A percentile compares a stretch with the other conserved stretches of the same genome.
Evolutionary conservation across 106 monocot genomes (phyloP).

Genomic region (Platanthera zijinensis): DNA sequence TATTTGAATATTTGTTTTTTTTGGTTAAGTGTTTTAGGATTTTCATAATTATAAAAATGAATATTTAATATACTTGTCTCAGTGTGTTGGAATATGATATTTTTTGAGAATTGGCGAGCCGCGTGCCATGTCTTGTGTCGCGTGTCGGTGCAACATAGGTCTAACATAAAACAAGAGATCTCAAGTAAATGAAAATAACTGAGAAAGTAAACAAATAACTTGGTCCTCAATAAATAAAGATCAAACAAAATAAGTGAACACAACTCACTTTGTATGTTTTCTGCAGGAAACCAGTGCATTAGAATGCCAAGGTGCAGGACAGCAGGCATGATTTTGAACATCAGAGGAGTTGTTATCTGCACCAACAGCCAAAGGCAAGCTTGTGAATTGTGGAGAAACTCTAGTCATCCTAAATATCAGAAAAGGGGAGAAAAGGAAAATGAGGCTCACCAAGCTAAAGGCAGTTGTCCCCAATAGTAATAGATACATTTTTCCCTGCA

Average conservation of each 20-base stretch:
- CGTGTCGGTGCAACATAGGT: too few species aligned
- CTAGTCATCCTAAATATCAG: not conserved
- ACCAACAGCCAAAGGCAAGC: conserved; percentile 2
- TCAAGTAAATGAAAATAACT: not conserved
- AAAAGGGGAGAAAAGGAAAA: not conserved
- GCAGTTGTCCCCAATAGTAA: conserved; percentile 91
- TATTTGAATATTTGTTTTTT: too few species aligned
- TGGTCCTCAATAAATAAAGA: not conserved
- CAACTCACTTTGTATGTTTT: conserved; percentile 16
- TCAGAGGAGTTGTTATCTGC: conserved; percentile 69
- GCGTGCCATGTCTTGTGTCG: too few species aligned
- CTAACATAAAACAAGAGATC: too few species aligned
- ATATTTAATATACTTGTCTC: too few species aligned
- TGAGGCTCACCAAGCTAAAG: conserved; percentile 71
- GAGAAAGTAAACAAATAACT: not conserved
- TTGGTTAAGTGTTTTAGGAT: too few species aligned
- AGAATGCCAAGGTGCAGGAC: conserved; percentile 56
- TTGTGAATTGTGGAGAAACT: not conserved
- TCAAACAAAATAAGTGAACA: not conserved
- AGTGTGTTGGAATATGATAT: too few species aligned
- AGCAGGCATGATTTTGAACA: conserved; percentile 61
- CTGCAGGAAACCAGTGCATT: conserved; percentile 68
- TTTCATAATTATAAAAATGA: too few species aligned
- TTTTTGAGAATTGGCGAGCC: too few species aligned
- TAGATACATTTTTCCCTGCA: conserved; percentile 93